Base-by-base conservation (phyloP, 169 alveolate species). In the Theileria parva region DNA sequence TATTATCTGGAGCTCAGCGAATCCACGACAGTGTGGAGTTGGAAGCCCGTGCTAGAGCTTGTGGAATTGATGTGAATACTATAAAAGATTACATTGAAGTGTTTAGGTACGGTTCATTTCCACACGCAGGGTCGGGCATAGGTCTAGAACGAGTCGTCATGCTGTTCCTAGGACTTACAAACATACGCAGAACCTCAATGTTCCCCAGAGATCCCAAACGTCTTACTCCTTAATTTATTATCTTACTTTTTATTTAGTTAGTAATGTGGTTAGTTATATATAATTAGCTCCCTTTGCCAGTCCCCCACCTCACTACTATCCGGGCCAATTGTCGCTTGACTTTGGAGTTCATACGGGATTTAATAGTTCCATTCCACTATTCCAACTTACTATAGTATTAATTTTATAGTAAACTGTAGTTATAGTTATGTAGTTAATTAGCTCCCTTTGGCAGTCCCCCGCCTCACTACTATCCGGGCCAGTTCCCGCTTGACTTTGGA, bases 71-170 rank as follows among this genome's bases (percentile, higher is more conserved):
- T 83, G 95, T 94, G 28, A 92, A 91, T 51, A 94, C 97, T 61
- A 91, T 96, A 39, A 81, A 95, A 84, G 95, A 92, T 81, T 98
- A 98, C 89, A 92, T 97, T 37, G 98, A 98, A 61, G 89, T 99
- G 21, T 97, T 98, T 93, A 94, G 93, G 77, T 94, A 92, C 80
- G 99, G 99, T 30, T 98, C 99, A 17, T 96, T 93, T 34, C 99
- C 99, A 27, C 99, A 99, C 83, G 99, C 99, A 0, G 99, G 99
- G 61, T 96, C 98, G 68, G 99, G 99, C 27, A 95, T 98, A 74
- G 99, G 99, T 50, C 95, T 98, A 67, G 99, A 99, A 86, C 95
- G 99, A 72, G 99, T 99, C 37, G 98, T 97, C 30, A 98, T 98
- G 99, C 93, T 98, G 61, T 94, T 89, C 76, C 74, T 85, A 67